Base-by-base conservation (phyloP, 1,284 basidiomycete genomes). In the Quambalaria eucalypti region DNA sequence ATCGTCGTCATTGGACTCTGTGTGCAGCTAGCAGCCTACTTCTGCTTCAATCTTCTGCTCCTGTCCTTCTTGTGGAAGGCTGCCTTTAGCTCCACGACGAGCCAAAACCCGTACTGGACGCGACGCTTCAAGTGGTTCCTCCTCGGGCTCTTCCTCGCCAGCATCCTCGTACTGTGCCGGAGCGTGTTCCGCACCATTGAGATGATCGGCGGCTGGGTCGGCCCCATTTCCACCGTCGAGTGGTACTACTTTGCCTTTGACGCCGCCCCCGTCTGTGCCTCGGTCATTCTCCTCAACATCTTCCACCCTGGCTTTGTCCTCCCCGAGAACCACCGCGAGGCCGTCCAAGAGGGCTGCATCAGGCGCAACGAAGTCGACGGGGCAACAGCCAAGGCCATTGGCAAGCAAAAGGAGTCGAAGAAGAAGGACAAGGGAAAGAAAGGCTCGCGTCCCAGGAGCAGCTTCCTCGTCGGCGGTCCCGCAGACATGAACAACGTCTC, bases 181-280 rank as follows among this genome's bases (percentile, higher is more conserved):
- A 58, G 52, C n/a, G 29, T 58, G 8, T 69, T 61, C 42, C 60
- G 65, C 16, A 46, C 64, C 23, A 54, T 60, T 49, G 65, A 69
- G 48, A 65, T 67, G 65, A 52, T 21, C 14, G 40, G 50, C 8
- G 66, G 66, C 6, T 69, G 63, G 61, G 33, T 52, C 25, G 66
- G 66, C 28, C 39, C 56, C 2, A 62, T 69, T 28, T 56, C 59
- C 38, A 40, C 36, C 1, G 59, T 52, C n/a, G 66, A 69, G 50
- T 65, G 62, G 65, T 38, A 33, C 16, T 52, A 65, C 31, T 65
- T 56, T 28, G 51, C 40, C 28, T 64, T 67, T 31, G 65, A 67
- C 25, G 55, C 52, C 2, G 25, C 52, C 6, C 44, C 31, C 9
- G 31, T 33, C 31, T 33, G 31, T 16, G 31, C 31, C 16, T 8